Evolutionary conservation across 2,329 filamentous ascomycete species (phyloP).

Genomic region (Calonectria pseudoreteaudii): DNA sequence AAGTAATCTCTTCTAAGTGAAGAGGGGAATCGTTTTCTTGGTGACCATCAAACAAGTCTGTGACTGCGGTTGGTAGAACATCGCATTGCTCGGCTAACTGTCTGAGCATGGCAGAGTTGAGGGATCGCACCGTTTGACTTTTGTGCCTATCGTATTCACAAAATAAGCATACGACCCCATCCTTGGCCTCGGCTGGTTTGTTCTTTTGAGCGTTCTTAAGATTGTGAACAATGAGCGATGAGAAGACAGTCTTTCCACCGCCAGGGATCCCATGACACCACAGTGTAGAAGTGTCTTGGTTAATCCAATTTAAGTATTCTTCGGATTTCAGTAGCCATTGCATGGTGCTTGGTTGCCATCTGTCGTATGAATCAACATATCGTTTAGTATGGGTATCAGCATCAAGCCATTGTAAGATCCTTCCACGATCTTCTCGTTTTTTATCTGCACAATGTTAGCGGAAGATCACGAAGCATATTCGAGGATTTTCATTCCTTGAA

Average conservation of each 20-base stretch:
- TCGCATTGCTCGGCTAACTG: neutral
- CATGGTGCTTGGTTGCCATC: neutral
- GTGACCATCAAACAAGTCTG: neutral
- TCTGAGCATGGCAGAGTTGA: neutral
- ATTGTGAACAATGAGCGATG: neutral
- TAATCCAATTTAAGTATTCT: neutral
- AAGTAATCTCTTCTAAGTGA: neutral
- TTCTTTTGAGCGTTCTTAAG: neutral
- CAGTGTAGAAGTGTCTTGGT: neutral
- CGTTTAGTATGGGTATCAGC: neutral
- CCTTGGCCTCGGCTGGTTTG: neutral
- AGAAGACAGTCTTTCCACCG: neutral
- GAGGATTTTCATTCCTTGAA: neutral
- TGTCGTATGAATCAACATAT: neutral
- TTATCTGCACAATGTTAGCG: neutral
- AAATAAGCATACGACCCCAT: neutral
- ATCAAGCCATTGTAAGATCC: neutral
- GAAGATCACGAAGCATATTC: fast-evolving
- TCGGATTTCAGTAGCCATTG: neutral
- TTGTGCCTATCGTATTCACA: neutral
- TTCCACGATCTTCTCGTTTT: neutral
- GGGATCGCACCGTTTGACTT: neutral
- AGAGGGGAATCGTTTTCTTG: neutral
- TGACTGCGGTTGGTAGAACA: neutral
- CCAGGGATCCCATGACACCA: neutral